phyloP scores from a whole-genome alignment of 2,329 filamentous ascomycete species.

The Tolypocladium tropicale region DNA sequence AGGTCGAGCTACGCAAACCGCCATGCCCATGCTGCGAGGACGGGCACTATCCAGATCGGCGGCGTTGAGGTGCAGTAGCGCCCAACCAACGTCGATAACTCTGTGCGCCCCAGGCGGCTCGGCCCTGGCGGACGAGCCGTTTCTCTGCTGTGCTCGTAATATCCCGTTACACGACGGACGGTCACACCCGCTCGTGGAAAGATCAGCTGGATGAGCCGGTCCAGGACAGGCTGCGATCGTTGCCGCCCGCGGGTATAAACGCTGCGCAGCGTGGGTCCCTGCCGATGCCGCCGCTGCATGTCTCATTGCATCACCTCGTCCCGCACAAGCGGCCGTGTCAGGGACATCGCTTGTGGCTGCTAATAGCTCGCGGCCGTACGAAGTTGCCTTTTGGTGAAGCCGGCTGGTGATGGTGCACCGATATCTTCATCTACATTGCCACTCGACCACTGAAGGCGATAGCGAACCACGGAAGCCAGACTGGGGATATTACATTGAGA shows the following conservation, averaged over 20 bases:
- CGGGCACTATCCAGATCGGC: neutral
- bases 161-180: neutral
- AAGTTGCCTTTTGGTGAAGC: neutral
- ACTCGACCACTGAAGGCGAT: too few species aligned
- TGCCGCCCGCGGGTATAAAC: neutral
- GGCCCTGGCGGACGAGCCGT: neutral
- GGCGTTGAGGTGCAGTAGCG: neutral
- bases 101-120: neutral
- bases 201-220: neutral
- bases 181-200: neutral
- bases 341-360: too few species aligned
- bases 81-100: neutral
- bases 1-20: neutral
- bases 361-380: too few species aligned
- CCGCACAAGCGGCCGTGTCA: neutral
- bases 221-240: neutral
- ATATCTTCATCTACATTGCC: neutral
- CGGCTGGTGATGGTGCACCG: neutral
- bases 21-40: too few species aligned
- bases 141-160: neutral
- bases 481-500: neutral
- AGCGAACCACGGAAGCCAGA: too few species aligned
- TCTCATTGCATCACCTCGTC: neutral
- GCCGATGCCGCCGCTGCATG: neutral
- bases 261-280: neutral